Evolutionary conservation across 257 asterid species (phyloP).

Genomic region (Forsythia viridissima): DNA sequence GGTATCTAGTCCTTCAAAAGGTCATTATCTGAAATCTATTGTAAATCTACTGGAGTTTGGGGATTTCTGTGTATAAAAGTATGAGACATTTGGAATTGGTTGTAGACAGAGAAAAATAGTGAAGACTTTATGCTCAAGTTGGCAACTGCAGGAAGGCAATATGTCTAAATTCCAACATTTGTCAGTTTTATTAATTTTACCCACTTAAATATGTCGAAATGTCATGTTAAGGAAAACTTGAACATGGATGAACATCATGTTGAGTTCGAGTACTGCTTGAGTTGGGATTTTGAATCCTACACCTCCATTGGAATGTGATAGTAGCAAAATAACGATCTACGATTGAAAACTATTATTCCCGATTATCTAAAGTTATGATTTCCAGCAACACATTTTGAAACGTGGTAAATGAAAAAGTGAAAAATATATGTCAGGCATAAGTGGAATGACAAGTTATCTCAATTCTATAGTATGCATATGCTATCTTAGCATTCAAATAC

Average conservation of each 20-base stretch:
- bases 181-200: not conserved
- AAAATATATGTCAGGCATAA: too few species aligned
- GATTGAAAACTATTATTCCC: not conserved
- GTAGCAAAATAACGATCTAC: not conserved
- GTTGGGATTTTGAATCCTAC: not conserved
- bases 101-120: too few species aligned
- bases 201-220: too few species aligned
- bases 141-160: conserved; percentile 9
- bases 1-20: not conserved
- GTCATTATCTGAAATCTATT: not conserved
- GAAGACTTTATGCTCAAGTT: not conserved
- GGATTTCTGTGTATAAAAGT: not conserved
- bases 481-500: not conserved
- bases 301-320: not conserved
- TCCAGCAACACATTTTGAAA: not conserved
- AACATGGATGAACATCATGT: not conserved
- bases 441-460: not conserved
- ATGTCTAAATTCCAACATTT: not conserved
- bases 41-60: not conserved
- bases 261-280: not conserved
- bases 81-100: not conserved
- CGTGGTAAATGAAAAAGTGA: not conserved
- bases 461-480: not conserved
- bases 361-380: not conserved
- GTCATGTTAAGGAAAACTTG: not conserved